These are phyloP conservation scores for Boletus sp. DNA, from an alignment of 1,284 basidiomycete genomes.

Conservation along the genomic window DNA sequence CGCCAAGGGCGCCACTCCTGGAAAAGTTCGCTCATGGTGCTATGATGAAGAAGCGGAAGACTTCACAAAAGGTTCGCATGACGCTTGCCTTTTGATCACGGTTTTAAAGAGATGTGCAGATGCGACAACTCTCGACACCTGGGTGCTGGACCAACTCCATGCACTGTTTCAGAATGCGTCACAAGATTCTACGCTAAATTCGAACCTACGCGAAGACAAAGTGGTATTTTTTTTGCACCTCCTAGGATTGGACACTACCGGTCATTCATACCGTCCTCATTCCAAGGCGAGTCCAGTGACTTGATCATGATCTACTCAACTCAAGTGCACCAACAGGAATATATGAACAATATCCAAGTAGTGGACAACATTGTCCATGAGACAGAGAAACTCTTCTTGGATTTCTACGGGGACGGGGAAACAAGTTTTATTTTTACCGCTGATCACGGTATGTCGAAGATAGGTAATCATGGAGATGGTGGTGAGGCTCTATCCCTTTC, in stretches of 20 bases:
- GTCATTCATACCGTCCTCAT: conserved; percentile 84
- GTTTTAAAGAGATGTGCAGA: conserved; percentile 42
- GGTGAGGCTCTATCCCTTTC: conserved; percentile 41
- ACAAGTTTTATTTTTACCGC: conserved; percentile 85
- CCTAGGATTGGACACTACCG: conserved; percentile 83
- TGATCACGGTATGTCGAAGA: conserved; percentile 87
- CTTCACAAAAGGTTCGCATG: conserved; percentile 67
- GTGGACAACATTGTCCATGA: conserved; percentile 77
- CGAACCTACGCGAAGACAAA: conserved; percentile 50
- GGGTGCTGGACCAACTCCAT: conserved; percentile 72
- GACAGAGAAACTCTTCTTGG: conserved; percentile 58
- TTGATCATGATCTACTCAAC: not conserved
- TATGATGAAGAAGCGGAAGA: conserved; percentile 81
- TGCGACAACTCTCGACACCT: conserved; percentile 74
- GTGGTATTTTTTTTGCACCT: conserved; percentile 84
- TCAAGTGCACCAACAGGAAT: conserved; percentile 51
- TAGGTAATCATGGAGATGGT: conserved; percentile 89
- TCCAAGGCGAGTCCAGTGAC: conserved; percentile 48
- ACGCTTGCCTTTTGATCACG: not conserved
- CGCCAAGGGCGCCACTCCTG: conserved; percentile 64
- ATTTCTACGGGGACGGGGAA: conserved; percentile 66
- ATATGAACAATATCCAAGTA: conserved; percentile 80
- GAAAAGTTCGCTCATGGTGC: conserved; percentile 71
- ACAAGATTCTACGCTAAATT: conserved; percentile 43
- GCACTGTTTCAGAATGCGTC: conserved; percentile 63